phyloP scores from a whole-genome alignment of 306 rosid genomes.

The Sphenostylis stenocarpa region DNA sequence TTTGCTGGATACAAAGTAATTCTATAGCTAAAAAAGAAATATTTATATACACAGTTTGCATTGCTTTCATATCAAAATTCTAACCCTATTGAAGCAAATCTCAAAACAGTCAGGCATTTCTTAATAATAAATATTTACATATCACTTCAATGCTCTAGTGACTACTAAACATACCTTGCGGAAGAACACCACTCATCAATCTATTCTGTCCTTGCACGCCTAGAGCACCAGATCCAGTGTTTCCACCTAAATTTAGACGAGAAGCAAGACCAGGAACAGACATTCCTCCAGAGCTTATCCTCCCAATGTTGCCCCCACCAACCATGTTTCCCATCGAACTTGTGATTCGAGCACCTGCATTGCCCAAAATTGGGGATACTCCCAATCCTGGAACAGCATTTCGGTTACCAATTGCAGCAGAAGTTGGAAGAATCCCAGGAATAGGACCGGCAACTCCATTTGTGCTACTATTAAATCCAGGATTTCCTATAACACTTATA shows the following conservation, averaged over 20 bases:
- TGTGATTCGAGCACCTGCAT: constrained; percentile 82
- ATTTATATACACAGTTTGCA: background rate
- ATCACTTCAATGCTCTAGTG: background rate
- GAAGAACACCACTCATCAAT: constrained; percentile 79
- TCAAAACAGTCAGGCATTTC: background rate
- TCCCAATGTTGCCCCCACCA: constrained; percentile 81
- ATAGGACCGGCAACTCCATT: constrained; percentile 97
- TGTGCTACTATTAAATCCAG: constrained; percentile 93
- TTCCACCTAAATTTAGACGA: constrained; percentile 70
- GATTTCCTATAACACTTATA: constrained; percentile 88
- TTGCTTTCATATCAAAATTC: background rate
- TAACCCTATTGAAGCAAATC: background rate
- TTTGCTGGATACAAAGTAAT: background rate
- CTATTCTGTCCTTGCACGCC: constrained; percentile 90
- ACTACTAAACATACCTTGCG: constrained; percentile 69
- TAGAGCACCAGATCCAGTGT: constrained; percentile 83
- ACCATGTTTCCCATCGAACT: constrained; percentile 97
- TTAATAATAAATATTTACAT: background rate
- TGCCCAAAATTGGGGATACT: constrained; percentile 89
- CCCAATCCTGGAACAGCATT: constrained; percentile 98
- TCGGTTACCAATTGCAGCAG: constrained; percentile 92
- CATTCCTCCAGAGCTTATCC: constrained; percentile 79
- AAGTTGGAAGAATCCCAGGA: constrained; percentile 95
- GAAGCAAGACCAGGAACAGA: constrained; percentile 88
- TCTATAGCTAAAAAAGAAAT: background rate